These are phyloP conservation scores for Rhodomyrtus tomentosa DNA, from an alignment of 345 rosid species.

Conservation along the genomic window DNA sequence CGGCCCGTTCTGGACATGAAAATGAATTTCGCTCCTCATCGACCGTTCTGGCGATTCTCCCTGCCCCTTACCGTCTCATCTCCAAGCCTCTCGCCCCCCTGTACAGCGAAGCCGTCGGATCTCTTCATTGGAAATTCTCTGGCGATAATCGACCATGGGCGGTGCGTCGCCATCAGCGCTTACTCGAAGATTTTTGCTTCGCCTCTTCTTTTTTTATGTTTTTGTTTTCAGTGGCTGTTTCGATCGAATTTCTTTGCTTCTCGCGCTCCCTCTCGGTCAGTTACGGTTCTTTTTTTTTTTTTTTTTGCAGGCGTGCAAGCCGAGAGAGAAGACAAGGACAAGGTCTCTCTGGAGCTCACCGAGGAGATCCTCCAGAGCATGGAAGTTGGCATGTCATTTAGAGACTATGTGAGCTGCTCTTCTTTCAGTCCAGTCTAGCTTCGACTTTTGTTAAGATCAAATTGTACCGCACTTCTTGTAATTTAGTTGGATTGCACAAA, in stretches of 20 bases:
- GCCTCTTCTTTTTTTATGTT: not conserved
- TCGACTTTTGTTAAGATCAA: not conserved
- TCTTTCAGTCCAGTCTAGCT: not conserved
- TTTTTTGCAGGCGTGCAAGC: slow-evolving; percentile 15
- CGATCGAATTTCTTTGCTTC: not conserved
- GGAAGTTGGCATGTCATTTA: slow-evolving; percentile 83
- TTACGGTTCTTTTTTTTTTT: not conserved
- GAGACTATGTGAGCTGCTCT: slow-evolving; percentile 53
- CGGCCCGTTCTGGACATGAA: not conserved
- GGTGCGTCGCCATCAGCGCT: not conserved
- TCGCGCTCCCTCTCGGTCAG: not conserved
- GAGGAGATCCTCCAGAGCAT: slow-evolving; percentile 86
- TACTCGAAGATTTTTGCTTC: not conserved
- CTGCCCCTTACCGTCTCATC: not conserved
- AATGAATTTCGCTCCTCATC: not conserved
- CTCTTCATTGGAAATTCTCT: not conserved
- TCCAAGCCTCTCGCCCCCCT: not conserved
- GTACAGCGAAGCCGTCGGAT: not conserved
- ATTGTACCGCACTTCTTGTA: not conserved
- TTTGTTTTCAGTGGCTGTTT: not conserved
- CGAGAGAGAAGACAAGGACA: slow-evolving; percentile 62
- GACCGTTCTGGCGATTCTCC: not conserved
- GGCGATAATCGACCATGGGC: not conserved
- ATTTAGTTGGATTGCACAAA: not conserved
- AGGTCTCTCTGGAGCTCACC: slow-evolving; percentile 63